Evolutionary conservation across 352 stramenopile species (phyloP).

Genomic region (Phytophthora pistaciae): DNA sequence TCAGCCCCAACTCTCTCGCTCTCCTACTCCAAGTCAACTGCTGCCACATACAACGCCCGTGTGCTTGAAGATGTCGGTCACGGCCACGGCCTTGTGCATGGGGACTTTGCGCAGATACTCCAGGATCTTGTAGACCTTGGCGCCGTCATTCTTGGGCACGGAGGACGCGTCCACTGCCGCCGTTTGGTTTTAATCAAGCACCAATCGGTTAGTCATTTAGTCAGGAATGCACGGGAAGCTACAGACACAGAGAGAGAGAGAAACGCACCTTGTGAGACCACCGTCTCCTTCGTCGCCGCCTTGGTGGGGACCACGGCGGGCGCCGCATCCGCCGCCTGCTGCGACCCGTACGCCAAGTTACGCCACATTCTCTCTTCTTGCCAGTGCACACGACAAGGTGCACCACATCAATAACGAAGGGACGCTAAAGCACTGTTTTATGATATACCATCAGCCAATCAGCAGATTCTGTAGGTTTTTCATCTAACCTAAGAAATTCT

Average conservation of each 20-base stretch:
- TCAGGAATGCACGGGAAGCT: background rate
- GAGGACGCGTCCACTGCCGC: conserved; percentile 74
- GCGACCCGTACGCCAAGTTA: conserved; percentile 86
- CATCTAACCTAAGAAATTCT: too few species aligned
- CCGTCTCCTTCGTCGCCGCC: conserved; percentile 57
- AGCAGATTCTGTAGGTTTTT: too few species aligned
- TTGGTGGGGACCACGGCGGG: conserved; percentile 71
- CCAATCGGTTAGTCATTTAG: background rate
- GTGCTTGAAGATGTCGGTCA: conserved; percentile 82
- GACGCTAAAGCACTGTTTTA: too few species aligned
- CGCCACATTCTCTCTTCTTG: conserved; percentile 53
- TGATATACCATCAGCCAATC: too few species aligned
- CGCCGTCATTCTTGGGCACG: conserved; percentile 87
- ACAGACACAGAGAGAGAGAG: background rate
- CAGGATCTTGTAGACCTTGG: conserved; percentile 90
- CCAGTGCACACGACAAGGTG: background rate
- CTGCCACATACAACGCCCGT: conserved; percentile 77
- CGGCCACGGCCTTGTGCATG: conserved; percentile 79
- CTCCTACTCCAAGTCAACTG: background rate
- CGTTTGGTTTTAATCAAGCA: background rate
- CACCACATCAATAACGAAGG: too few species aligned
- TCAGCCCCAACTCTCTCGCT: conserved; percentile 1
- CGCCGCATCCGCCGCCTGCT: conserved; percentile 73
- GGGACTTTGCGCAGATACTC: conserved; percentile 86
- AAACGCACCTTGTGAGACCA: conserved; percentile 66